These are phyloP conservation scores for Bipolaris bicolor DNA, from an alignment of 2,329 filamentous ascomycete genomes.

Conservation along the genomic window DNA sequence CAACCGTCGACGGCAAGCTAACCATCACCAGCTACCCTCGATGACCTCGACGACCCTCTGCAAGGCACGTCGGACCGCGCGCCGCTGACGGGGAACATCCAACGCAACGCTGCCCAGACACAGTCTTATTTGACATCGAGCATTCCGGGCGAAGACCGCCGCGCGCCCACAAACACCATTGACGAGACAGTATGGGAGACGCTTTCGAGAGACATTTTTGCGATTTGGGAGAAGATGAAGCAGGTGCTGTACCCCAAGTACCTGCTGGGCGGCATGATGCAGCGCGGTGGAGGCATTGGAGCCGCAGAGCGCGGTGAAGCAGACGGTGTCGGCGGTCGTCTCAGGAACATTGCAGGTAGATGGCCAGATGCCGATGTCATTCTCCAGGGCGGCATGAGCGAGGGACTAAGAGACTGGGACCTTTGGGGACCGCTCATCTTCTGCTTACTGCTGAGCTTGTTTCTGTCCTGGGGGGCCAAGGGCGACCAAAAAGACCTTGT, in stretches of 20 bases:
- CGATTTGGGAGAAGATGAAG: constrained; percentile 97
- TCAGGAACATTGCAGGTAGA: constrained; percentile 64
- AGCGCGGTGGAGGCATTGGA: constrained; percentile 62
- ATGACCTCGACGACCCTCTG: constrained; percentile 91
- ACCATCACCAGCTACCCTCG: constrained; percentile 70
- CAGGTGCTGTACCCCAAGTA: constrained; percentile 97
- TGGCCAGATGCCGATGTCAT: constrained; percentile 73
- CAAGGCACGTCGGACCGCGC: constrained; percentile 72
- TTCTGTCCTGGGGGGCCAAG: constrained; percentile 82
- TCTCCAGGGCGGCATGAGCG: constrained; percentile 76
- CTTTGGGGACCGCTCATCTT: constrained; percentile 97
- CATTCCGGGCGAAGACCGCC: constrained; percentile 90
- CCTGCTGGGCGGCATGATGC: constrained; percentile 73
- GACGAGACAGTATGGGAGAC: constrained; percentile 98
- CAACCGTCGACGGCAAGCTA: constrained; percentile 3
- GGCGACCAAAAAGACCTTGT: constrained; percentile 83
- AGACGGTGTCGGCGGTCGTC: constrained; percentile 50
- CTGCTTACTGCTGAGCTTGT: constrained; percentile 83
- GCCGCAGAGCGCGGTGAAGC: constrained; percentile 64
- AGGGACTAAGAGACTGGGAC: constrained; percentile 94
- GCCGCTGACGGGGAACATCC: constrained; percentile 84
- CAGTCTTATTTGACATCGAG: constrained; percentile 85
- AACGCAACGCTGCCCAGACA: constrained; percentile 61
- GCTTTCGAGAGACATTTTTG: constrained; percentile 86
- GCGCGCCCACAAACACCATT: constrained; percentile 89